A percentile compares a stretch with the other conserved stretches of the same genome.
Conservation (phyloP, 441 rosid genomes). For the Francoa sonchifolia region DNA sequence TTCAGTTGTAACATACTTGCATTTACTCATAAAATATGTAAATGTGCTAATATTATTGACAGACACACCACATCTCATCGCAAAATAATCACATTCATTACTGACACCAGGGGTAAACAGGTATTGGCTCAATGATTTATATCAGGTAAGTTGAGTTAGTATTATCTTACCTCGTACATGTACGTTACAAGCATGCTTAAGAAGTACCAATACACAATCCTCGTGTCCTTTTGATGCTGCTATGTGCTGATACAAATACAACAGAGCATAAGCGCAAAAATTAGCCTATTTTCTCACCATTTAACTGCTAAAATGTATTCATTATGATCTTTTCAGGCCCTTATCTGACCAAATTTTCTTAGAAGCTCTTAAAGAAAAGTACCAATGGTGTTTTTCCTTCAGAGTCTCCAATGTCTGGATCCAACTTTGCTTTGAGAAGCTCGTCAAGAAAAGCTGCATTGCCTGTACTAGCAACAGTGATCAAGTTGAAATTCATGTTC, state of each 20-base stretch:
- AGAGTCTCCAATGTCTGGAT: slow-evolving; percentile 55
- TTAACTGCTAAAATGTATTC: no score
- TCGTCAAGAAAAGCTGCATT: slow-evolving; percentile 78
- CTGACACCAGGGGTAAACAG: no score
- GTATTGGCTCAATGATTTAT: no score
- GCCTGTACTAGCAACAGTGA: slow-evolving; percentile 54
- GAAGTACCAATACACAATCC: slow-evolving; percentile 45
- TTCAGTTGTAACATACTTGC: no score
- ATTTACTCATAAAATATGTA: no score
- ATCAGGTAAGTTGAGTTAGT: neutral
- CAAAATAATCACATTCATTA: no score
- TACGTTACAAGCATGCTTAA: slow-evolving; percentile 43
- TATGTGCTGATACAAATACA: slow-evolving; percentile 46
- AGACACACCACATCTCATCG: no score
- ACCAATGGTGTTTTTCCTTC: slow-evolving; percentile 79
- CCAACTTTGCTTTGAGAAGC: slow-evolving; percentile 64
- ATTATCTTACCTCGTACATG: slow-evolving; percentile 31
- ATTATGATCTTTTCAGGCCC: no score
- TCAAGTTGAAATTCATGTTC: slow-evolving; percentile 35
- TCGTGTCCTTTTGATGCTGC: slow-evolving; percentile 81
- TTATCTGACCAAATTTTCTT: no score
- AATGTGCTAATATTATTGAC: no score
- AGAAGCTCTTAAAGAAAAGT: slow-evolving; percentile 7
- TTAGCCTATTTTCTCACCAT: no score
- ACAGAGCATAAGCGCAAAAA: neutral